Base-by-base conservation (phyloP, 495 filamentous ascomycete genomes). In the Xanthoparmelia taractica region DNA sequence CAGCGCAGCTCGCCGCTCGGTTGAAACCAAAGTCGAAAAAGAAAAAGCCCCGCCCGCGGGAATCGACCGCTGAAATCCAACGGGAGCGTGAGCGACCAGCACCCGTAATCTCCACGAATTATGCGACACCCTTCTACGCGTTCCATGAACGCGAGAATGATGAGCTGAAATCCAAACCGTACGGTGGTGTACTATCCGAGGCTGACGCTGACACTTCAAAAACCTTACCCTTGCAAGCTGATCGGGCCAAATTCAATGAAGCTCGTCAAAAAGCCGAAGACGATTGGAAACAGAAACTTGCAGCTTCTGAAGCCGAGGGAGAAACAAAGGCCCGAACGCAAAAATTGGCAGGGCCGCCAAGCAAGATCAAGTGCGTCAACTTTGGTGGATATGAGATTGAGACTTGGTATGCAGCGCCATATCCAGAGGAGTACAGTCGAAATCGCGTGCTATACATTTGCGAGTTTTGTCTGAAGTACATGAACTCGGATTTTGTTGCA, bases 321-420 rank as follows among this genome's bases (percentile, higher is more conserved):
- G 82, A 86, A 60, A 70, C 71, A n/a, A 75, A 73, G 25, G 73
- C 77, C 12, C 77, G 78, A 36, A 74, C 78, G 23, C 77, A 80
- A 61, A 96, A 96, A 71, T 81, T 87, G 1, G 87, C 91, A 13
- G 91, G 89, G 0, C 89, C 91, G 7, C 88, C 92, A 4, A 96
- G 92, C 69, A 92, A 96, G 73, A 97, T 98, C 73, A 94, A 97
- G 71, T 96, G 92, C 75, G 96, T 98, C 77, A 92, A 96, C 64
- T 97, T 98, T 75, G 94, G 95, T 34, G 90, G 90, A 47, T 94
- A 87, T 75, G 93, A 97, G 71, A 97, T 98, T 68, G 95, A 98
- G 74, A 97, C 92, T 29, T 97, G 94, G 94, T 97, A 98, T 74
- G 92, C 95, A n/a, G 93, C 94, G 33, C 94, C 94, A 25, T 98